Conservation (phyloP, 257 asterid genomes). For the Solanum lignicaule region DNA sequence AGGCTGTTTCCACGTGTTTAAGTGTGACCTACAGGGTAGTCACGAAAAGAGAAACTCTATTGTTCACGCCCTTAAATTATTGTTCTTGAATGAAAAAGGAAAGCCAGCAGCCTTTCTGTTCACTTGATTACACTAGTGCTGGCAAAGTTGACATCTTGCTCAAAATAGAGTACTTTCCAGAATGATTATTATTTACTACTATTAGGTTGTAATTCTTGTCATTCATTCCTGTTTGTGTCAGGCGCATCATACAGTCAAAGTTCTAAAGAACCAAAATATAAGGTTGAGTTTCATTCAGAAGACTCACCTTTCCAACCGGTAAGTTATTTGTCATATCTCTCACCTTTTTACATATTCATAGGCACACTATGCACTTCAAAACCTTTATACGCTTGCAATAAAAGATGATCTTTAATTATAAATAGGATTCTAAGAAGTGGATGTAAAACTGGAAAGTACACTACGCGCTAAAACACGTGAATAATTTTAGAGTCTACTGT, state of each 20-base stretch:
- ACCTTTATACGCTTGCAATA: not conserved
- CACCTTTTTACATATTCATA: not conserved
- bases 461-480: not conserved
- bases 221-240: constrained; percentile 9
- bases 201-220: not conserved
- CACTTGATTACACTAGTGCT: not conserved
- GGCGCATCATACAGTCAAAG: constrained; percentile 70
- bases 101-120: not conserved
- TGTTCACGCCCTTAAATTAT: not conserved
- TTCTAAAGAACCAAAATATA: constrained; percentile 86
- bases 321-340: constrained; percentile 16
- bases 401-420: not conserved
- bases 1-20: not conserved
- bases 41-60: not conserved
- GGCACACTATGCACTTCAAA: not conserved
- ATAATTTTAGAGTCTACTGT: not conserved
- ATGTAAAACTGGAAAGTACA: not conserved
- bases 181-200: not conserved
- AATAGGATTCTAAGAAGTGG: not conserved
- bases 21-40: not conserved
- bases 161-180: not conserved
- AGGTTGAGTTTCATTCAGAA: constrained; percentile 72
- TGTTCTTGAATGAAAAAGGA: not conserved
- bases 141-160: not conserved
- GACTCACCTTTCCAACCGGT: constrained; percentile 76